Evolutionary conservation across 768 basidiomycete genomes (phyloP).

Genomic region (Suillus variegatus): DNA sequence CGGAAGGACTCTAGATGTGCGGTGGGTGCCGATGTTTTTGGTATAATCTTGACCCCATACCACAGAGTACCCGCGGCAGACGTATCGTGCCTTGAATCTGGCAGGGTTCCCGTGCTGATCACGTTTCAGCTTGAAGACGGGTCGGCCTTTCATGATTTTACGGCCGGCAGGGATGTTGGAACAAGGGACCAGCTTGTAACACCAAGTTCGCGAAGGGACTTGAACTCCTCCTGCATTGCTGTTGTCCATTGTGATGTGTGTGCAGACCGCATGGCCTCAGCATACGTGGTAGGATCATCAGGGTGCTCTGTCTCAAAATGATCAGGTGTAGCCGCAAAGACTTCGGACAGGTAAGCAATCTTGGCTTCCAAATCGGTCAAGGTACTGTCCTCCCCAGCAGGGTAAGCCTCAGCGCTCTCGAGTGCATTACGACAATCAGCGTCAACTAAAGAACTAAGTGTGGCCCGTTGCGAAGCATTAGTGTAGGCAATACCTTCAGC

Average conservation of each 20-base stretch:
- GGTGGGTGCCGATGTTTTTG: constrained; percentile 34
- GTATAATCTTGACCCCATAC: constrained; percentile 33
- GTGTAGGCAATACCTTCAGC: too few species aligned
- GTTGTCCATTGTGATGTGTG: constrained; percentile 23
- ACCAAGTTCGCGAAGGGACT: neutral
- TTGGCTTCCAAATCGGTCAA: too few species aligned
- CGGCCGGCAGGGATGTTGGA: constrained; percentile 16
- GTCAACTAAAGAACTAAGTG: too few species aligned
- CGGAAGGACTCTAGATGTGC: constrained; percentile 9
- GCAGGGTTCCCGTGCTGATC: neutral
- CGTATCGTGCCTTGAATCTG: constrained; percentile 31
- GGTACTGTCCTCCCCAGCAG: too few species aligned
- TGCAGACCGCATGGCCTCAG: constrained; percentile 19
- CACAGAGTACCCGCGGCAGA: constrained; percentile 38
- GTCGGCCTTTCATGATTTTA: neutral
- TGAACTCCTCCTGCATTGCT: constrained; percentile 6
- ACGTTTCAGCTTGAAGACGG: constrained; percentile 3
- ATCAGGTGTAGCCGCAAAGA: neutral
- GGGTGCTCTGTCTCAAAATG: neutral
- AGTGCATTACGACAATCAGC: too few species aligned
- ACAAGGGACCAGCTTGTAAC: neutral
- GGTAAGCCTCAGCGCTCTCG: too few species aligned
- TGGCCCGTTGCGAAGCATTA: too few species aligned
- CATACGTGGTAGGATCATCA: constrained; percentile 18
- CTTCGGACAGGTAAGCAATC: neutral